Evolutionary conservation across 2,329 filamentous ascomycete genomes (phyloP), one percentile per base, ranked within the genome.

Genomic region (Cytospora leucostoma): DNA sequence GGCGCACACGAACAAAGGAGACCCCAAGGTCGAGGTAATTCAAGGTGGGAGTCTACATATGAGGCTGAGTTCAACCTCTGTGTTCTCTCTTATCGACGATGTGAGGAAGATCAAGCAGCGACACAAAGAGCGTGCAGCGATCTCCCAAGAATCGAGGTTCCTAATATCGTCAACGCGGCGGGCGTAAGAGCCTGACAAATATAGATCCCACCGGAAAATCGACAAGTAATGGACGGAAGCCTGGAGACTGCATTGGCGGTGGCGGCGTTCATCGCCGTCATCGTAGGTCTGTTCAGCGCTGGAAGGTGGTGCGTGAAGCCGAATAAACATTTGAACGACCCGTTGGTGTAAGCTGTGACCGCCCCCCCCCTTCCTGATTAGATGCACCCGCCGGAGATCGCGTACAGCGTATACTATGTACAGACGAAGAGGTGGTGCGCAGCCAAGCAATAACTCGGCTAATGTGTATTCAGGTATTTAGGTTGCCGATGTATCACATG

Each of bases 231-330:
- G 40, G 32, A 21, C 2, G 51, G 32, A 4, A 33, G 11, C 7
- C 34, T 61, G 19, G 27, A 27, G 13, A 38, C 59, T 7, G 59
- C 51, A 12, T 33, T 10, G 33, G 51, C 35, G 2, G 59, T 61
- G 32, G 2, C 51, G 10, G 27, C 35, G 7, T 35, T 61, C 1
- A 55, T 61, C 17, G 51, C n/a, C 10, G 47, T 61, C 13, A 61
- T 61, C 4, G 13, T 61, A 7, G n/a, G 53, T 6, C 49, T 53
- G 32, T 40, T 44, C 11, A 17, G 49, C 12, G 59, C 32, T 11
- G 59, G 49, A 11, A 50, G 19, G 38, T 17, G 53, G 32, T 61
- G 59, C 19, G 38, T 61, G 13, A 55, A 55, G 17, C 51, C 38
- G 3, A 32, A 61, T 21, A 32, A 27, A 17, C 44, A 17, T 47